Percentiles rank a stretch among this genome's conserved stretches.
Evolutionary conservation across 2,329 filamentous ascomycete genomes (phyloP).

Genomic region (Aspergillus sp.): DNA sequence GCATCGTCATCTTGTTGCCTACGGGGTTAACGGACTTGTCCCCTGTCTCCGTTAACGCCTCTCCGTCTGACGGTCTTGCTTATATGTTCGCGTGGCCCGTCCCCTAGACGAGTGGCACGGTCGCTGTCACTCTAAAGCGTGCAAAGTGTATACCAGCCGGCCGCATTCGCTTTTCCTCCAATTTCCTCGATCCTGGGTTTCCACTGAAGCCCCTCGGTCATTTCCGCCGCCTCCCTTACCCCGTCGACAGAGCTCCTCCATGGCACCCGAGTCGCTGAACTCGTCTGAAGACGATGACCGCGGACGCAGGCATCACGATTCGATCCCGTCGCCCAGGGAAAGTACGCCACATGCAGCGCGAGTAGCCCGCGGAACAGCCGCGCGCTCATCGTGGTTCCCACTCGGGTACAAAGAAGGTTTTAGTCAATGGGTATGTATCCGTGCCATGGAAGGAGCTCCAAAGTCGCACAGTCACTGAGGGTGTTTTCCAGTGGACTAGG

Average conservation of each 20-base stretch:
- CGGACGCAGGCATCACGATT: slow-evolving; percentile 11
- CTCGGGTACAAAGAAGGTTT: slow-evolving; percentile 86
- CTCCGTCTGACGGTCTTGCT: not conserved
- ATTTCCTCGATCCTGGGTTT: slow-evolving; percentile 17
- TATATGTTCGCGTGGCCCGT: slow-evolving; percentile 1
- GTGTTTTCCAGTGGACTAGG: slow-evolving; percentile 60
- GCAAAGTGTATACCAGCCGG: slow-evolving; percentile 21
- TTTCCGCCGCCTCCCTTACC: slow-evolving; percentile 6
- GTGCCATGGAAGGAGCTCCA: slow-evolving; percentile 2
- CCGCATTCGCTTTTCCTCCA: slow-evolving; percentile 13
- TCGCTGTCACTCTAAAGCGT: slow-evolving; percentile 9
- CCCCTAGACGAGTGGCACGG: slow-evolving; percentile 15
- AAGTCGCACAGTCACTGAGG: slow-evolving; percentile 11
- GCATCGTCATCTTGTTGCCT: slow-evolving; percentile 11
- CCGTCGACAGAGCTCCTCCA: slow-evolving; percentile 18
- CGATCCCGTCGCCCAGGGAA: slow-evolving; percentile 10
- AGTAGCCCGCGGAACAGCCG: slow-evolving; percentile 20
- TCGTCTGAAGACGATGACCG: slow-evolving; percentile 20
- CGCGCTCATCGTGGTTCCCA: slow-evolving; percentile 56
- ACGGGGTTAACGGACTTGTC: slow-evolving; percentile 16
- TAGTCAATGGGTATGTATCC: slow-evolving; percentile 68
- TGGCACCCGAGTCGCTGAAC: slow-evolving; percentile 29
- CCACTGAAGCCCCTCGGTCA: slow-evolving; percentile 9
- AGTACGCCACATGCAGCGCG: slow-evolving; percentile 23
- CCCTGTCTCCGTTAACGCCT: slow-evolving; percentile 4